phyloP scores from a whole-genome alignment of 148 eudicot species.

The Amaranthus palmeri region DNA sequence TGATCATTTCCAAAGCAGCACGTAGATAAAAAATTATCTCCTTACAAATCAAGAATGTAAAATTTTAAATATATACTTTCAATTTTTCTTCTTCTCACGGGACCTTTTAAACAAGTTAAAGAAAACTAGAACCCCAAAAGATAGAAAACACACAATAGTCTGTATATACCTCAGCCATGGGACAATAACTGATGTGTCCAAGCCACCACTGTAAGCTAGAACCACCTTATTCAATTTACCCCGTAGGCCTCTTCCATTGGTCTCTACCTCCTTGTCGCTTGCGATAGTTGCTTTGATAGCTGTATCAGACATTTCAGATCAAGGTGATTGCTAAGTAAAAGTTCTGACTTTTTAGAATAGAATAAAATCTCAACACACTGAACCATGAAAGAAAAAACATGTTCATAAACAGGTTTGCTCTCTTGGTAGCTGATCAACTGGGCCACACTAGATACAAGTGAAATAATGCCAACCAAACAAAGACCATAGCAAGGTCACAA shows the following conservation, averaged over 20 bases:
- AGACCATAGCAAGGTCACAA: too few species aligned
- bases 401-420: not conserved
- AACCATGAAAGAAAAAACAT: not conserved
- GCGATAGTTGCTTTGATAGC: conserved; percentile 52
- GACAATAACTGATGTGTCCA: conserved; percentile 96
- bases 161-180: conserved; percentile 87
- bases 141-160: not conserved
- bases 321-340: not conserved
- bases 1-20: not conserved
- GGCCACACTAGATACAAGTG: conserved; percentile 3
- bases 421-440: not conserved
- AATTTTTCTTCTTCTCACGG: not conserved
- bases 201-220: conserved; percentile 95
- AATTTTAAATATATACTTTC: not conserved
- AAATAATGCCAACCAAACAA: not conserved
- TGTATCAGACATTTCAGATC: conserved; percentile 24
- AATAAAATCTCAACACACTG: not conserved
- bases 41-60: not conserved
- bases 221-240: conserved; percentile 91
- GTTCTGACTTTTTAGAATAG: not conserved
- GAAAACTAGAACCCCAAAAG: not conserved
- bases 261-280: conserved; percentile 46
- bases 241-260: conserved; percentile 43
- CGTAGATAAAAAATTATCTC: not conserved
- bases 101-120: not conserved